phyloP scores from a whole-genome alignment of 73 alveolate genomes.

The Tetrahymena malaccensis region DNA sequence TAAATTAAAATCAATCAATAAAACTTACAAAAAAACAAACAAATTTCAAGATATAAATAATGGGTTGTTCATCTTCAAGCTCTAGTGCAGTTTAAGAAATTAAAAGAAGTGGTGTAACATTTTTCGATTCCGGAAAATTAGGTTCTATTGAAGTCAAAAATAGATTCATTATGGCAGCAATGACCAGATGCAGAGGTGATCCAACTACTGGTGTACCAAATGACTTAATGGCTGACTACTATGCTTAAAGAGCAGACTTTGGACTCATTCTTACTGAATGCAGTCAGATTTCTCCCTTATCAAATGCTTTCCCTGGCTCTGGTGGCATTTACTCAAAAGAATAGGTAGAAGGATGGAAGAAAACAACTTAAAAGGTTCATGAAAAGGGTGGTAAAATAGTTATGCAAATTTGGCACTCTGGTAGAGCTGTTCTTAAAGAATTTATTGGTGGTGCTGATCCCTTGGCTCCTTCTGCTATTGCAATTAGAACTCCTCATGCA shows the following conservation, averaged over 20 bases:
- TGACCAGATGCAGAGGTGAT: constrained; percentile 49
- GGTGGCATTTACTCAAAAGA: constrained; percentile 21
- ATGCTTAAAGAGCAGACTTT: constrained; percentile 44
- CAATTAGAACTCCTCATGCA: constrained; percentile 3
- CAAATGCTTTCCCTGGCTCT: constrained; percentile 48
- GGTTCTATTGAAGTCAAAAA: constrained; percentile 36
- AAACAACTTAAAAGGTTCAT: constrained; percentile 31
- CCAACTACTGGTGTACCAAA: constrained; percentile 32
- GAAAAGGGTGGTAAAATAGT: constrained; percentile 28
- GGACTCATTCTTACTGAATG: constrained; percentile 58
- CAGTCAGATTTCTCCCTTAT: constrained; percentile 14
- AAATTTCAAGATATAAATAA: neutral
- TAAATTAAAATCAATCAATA: neutral
- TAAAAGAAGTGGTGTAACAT: neutral
- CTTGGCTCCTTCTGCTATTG: constrained; percentile 38
- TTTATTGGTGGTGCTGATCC: constrained; percentile 16
- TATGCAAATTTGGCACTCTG: constrained; percentile 42
- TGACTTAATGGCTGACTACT: constrained; percentile 50
- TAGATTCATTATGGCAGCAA: constrained; percentile 40
- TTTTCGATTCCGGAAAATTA: constrained; percentile 17
- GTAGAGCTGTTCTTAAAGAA: constrained; percentile 33
- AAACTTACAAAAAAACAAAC: neutral
- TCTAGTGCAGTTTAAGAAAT: neutral
- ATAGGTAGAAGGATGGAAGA: constrained; percentile 45
- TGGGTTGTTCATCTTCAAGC: neutral